phyloP scores from a whole-genome alignment of 2,329 filamentous ascomycete genomes.

The Ophiostoma pallidulum region DNA sequence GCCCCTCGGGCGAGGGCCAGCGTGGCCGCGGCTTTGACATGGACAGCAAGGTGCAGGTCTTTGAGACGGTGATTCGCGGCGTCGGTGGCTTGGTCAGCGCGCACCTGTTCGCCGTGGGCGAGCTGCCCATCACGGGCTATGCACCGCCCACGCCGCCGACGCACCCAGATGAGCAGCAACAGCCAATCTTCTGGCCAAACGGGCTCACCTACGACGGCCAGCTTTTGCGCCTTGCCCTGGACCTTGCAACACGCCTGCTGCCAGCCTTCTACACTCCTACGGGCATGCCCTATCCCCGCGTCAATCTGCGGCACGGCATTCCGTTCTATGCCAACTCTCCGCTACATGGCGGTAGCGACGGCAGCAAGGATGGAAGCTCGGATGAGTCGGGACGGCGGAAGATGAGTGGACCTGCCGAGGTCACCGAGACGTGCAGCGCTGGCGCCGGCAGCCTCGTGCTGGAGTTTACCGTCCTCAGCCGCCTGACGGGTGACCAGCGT shows the following conservation, averaged over 20 bases:
- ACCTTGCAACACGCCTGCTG: conserved; percentile 73
- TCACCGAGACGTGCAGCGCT: conserved; percentile 93
- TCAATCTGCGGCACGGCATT: conserved; percentile 83
- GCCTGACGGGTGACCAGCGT: conserved; percentile 74
- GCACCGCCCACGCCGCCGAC: conserved; percentile 32
- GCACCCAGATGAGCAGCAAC: conserved; percentile 18
- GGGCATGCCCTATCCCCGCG: conserved; percentile 86
- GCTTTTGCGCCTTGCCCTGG: conserved; percentile 76
- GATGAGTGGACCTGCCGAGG: conserved; percentile 47
- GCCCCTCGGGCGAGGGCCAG: conserved; percentile 58
- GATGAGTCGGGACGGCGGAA: conserved; percentile 28
- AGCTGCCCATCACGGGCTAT: conserved; percentile 79
- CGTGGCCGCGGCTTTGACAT: conserved; percentile 79
- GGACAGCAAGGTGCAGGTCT: conserved; percentile 97
- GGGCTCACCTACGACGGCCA: conserved; percentile 83
- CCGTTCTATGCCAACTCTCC: conserved; percentile 83
- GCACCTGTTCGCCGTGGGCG: conserved; percentile 85
- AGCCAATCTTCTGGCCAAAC: conserved; percentile 61
- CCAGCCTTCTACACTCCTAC: conserved; percentile 89
- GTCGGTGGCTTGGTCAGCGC: conserved; percentile 85
- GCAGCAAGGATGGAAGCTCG: conserved; percentile 21
- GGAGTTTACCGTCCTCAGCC: conserved; percentile 84
- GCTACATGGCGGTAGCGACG: conserved; percentile 51
- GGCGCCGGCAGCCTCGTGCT: conserved; percentile 92
- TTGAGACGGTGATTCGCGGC: conserved; percentile 93